A percentile compares a stretch with the other conserved stretches of the same genome.
Conservation (phyloP, 805 yeast genomes). For the Ogataea methylovora region DNA sequence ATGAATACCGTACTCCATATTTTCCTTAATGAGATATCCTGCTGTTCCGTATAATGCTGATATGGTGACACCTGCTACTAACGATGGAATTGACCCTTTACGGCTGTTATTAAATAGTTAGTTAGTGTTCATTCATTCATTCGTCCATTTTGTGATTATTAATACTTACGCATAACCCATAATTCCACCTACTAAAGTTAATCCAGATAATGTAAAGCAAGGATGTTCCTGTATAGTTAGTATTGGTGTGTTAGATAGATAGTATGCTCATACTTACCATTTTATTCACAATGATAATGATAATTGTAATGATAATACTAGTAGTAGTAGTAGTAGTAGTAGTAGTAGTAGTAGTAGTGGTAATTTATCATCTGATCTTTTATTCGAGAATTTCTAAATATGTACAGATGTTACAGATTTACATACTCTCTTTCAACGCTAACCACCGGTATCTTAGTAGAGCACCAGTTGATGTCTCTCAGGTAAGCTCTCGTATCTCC, state of each 20-base stretch:
- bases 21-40: conserved; percentile 66
- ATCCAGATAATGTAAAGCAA: conserved; percentile 18
- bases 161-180: conserved; percentile 19
- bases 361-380: no score
- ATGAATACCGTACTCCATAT: conserved; percentile 76
- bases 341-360: no score
- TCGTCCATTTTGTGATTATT: not conserved
- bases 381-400: no score
- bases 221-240: conserved; percentile 18
- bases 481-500: conserved; percentile 64
- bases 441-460: conserved; percentile 28
- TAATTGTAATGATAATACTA: no score
- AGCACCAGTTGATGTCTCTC: conserved; percentile 90
- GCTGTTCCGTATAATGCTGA: conserved; percentile 57
- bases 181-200: conserved; percentile 24
- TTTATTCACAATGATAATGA: not conserved
- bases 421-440: conserved; percentile 16
- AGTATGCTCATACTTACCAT: not conserved
- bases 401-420: no score
- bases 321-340: no score
- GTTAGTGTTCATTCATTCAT: not conserved
- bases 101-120: conserved; percentile 23
- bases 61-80: conserved; percentile 65
- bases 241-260: not conserved
- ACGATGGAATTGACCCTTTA: conserved; percentile 71